Percentiles rank a stretch among this genome's conserved stretches.
phyloP scores from a whole-genome alignment of 495 filamentous ascomycete genomes.

The Aspergillus nidulans region DNA sequence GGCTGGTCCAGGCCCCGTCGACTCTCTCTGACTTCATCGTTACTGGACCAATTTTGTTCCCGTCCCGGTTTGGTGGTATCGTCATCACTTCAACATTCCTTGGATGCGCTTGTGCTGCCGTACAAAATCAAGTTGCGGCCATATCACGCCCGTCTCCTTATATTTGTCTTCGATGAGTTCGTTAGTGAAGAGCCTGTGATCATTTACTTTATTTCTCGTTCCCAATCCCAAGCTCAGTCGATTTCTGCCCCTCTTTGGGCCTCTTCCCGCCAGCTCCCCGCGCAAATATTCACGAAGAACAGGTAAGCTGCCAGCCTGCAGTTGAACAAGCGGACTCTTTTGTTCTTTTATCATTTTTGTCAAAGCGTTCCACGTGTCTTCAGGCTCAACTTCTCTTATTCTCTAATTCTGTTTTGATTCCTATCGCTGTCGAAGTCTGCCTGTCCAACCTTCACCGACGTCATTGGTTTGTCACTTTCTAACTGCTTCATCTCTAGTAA shows the following conservation, averaged over 20 bases:
- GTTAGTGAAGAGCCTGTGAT: constrained; percentile 22
- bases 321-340: background rate
- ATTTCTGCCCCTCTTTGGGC: background rate
- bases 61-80: constrained; percentile 9
- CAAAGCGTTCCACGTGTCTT: background rate
- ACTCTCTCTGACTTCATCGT: constrained; percentile 18
- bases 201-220: constrained; percentile 4
- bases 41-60: constrained; percentile 13
- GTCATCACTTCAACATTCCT: constrained; percentile 14
- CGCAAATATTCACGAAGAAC: background rate
- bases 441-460: background rate
- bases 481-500: background rate
- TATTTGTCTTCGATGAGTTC: constrained; percentile 19
- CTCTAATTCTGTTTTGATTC: background rate
- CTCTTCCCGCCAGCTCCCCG: constrained; percentile 4
- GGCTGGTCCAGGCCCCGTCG: constrained; percentile 8
- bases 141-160: background rate
- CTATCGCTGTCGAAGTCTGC: background rate
- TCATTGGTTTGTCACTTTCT: background rate
- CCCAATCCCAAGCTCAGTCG: constrained; percentile 8
- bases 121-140: constrained; percentile 1
- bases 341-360: background rate
- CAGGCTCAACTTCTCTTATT: constrained; percentile 6
- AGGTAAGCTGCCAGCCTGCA: background rate
- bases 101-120: constrained; percentile 2